phyloP scores from a whole-genome alignment of 2,329 filamentous ascomycete species.

The Diplodia corticola region DNA sequence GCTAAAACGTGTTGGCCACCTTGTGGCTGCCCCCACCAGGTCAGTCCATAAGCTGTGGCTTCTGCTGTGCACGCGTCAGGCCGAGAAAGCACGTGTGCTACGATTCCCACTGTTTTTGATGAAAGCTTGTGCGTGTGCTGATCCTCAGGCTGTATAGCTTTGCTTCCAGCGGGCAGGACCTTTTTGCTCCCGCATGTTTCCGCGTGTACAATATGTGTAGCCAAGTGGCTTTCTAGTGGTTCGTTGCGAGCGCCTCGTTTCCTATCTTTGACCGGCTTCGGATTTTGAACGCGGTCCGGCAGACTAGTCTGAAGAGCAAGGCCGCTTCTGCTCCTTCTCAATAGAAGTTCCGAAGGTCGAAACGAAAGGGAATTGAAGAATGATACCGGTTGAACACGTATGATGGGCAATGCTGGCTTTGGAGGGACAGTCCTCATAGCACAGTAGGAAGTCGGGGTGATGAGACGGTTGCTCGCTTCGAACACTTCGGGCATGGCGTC shows the following conservation, averaged over 20 bases:
- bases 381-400: not conserved
- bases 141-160: not conserved
- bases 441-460: not conserved
- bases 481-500: no score
- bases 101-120: not conserved
- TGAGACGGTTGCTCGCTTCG: not conserved
- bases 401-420: not conserved
- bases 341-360: not conserved
- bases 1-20: not conserved
- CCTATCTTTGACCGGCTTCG: not conserved
- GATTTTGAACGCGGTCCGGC: not conserved
- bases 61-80: not conserved
- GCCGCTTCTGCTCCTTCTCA: not conserved
- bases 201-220: no score
- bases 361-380: not conserved
- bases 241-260: not conserved
- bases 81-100: not conserved
- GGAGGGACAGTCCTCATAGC: not conserved
- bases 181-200: not conserved
- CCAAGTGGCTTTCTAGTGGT: not conserved
- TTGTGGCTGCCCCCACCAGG: not conserved
- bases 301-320: not conserved
- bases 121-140: not conserved
- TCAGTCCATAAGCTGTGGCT: not conserved
- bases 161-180: not conserved